Percentiles rank a stretch among this genome's conserved stretches.
phyloP scores from a whole-genome alignment of 225 moss, liverwort and hornwort species.

The Takakia lepidozioides region DNA sequence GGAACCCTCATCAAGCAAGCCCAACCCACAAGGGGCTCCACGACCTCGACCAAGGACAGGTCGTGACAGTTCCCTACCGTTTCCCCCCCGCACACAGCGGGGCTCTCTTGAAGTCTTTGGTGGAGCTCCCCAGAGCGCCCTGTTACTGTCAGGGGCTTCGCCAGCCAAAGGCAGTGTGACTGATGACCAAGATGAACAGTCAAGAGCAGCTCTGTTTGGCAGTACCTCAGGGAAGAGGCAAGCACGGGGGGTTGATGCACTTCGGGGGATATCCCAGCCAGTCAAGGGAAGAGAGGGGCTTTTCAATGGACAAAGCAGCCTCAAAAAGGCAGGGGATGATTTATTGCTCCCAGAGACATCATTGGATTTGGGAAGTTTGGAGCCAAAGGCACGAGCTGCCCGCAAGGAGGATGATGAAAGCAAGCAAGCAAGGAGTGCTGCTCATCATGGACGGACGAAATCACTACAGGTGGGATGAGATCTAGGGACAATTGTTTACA shows the following conservation, averaged over 20 bases:
- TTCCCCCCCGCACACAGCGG: conserved; percentile 27
- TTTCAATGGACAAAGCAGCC: conserved; percentile 9
- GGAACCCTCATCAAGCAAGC: too few species aligned
- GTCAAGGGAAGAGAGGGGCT: conserved; percentile 9
- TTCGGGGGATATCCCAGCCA: conserved; percentile 3
- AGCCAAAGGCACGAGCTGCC: too few species aligned
- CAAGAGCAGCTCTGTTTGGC: conserved; percentile 7
- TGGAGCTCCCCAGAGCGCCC: conserved; percentile 36
- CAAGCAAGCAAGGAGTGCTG: too few species aligned
- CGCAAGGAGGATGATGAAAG: too few species aligned
- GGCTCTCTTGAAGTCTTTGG: conserved; percentile 55
- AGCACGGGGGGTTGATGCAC: conserved; percentile 3
- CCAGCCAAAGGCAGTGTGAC: too few species aligned
- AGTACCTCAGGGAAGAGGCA: background rate
- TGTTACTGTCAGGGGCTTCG: conserved; percentile 23
- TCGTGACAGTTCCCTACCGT: background rate
- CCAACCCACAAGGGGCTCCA: too few species aligned
- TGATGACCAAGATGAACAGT: too few species aligned
- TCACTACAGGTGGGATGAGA: too few species aligned
- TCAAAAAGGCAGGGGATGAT: background rate
- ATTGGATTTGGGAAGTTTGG: background rate
- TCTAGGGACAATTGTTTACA: too few species aligned
- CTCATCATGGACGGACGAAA: too few species aligned
- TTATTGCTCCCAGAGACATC: conserved; percentile 6
- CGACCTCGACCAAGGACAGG: too few species aligned